These are phyloP conservation scores for Serendipita sp. DNA, from an alignment of 768 basidiomycete genomes.

Conservation along the genomic window DNA sequence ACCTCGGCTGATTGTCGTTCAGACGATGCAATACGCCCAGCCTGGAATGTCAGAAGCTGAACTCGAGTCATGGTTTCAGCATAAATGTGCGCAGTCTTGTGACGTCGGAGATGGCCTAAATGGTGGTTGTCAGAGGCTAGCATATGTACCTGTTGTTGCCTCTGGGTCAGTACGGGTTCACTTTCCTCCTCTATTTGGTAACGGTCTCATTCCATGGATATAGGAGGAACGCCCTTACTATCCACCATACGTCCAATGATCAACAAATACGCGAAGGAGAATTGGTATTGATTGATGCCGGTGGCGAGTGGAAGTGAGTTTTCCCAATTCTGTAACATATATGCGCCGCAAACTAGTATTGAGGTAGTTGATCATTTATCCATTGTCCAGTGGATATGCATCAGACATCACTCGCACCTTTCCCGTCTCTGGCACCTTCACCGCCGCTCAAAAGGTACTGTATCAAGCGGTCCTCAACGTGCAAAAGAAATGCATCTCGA, in stretches of 20 bases:
- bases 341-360: background rate
- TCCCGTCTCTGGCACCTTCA: constrained; percentile 71
- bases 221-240: constrained; percentile 74
- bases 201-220: background rate
- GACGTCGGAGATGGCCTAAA: background rate
- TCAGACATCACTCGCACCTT: constrained; percentile 91
- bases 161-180: constrained; percentile 43
- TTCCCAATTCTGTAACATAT: background rate
- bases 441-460: constrained; percentile 61
- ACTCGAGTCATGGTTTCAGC: constrained; percentile 77
- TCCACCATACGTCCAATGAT: constrained; percentile 91
- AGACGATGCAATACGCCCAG: constrained; percentile 72
- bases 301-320: constrained; percentile 75
- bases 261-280: constrained; percentile 55
- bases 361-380: constrained; percentile 11
- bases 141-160: constrained; percentile 97
- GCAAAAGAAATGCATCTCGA: constrained; percentile 45
- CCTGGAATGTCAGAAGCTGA: constrained; percentile 41
- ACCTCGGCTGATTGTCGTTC: background rate
- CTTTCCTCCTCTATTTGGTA: too few species aligned
- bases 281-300: constrained; percentile 75
- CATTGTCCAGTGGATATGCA: constrained; percentile 56
- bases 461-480: constrained; percentile 62
- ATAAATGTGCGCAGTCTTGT: constrained; percentile 44
- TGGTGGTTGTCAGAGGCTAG: constrained; percentile 64